Conservation (phyloP, 306 rosid species). For the Lathyrus sativus region DNA sequence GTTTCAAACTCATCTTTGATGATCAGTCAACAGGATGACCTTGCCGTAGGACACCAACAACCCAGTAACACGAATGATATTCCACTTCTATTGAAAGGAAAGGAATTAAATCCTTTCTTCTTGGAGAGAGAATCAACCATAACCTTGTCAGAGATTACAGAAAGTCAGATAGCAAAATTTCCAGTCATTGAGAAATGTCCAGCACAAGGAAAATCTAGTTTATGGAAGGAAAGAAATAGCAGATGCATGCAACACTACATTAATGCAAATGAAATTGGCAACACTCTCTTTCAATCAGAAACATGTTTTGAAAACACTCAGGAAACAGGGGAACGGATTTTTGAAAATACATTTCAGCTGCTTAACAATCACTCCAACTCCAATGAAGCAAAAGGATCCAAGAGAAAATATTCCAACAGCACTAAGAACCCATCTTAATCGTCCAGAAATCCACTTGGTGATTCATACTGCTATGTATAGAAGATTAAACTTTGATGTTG, state of each 20-base stretch:
- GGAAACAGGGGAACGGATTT: constrained; percentile 36
- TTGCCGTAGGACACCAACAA: constrained; percentile 42
- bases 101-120: constrained; percentile 28
- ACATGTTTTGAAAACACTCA: constrained; percentile 34
- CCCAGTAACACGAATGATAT: constrained; percentile 34
- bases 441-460: constrained; percentile 40
- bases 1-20: constrained; percentile 41
- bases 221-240: constrained; percentile 40
- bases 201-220: constrained; percentile 43
- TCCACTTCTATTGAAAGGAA: constrained; percentile 39
- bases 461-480: too few relatives aligned
- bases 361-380: constrained; percentile 44
- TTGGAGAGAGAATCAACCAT: constrained; percentile 45
- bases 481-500: too few relatives aligned
- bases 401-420: constrained; percentile 50
- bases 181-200: constrained; percentile 31
- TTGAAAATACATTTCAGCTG: constrained; percentile 34
- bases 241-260: constrained; percentile 45
- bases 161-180: constrained; percentile 37
- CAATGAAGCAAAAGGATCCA: constrained; percentile 47
- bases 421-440: constrained; percentile 33
- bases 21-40: constrained; percentile 33
- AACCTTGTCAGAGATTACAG: constrained; percentile 36
- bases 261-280: constrained; percentile 35
- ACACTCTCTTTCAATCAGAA: constrained; percentile 44